A percentile compares a stretch with the other conserved stretches of the same genome.
These are phyloP conservation scores for Ophiostoma piceae DNA, from an alignment of 2,329 filamentous ascomycete genomes.

Conservation along the genomic window DNA sequence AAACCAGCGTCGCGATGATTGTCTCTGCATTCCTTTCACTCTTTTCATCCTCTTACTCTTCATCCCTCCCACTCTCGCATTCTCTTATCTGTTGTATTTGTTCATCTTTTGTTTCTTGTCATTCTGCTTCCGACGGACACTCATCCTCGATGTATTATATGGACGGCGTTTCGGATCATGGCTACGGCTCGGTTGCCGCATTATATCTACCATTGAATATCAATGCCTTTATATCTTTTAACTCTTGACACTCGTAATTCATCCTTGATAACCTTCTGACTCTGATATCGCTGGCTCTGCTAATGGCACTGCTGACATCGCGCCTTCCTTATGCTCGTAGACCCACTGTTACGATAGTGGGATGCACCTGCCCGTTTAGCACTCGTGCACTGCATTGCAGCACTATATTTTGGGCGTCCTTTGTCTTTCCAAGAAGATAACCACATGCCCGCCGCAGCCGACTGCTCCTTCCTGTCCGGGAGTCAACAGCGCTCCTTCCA, in stretches of 20 bases:
- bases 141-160: conserved; percentile 1
- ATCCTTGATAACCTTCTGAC: too few relatives aligned
- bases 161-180: conserved; percentile 10
- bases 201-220: neutral
- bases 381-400: neutral
- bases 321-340: neutral
- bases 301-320: too few relatives aligned
- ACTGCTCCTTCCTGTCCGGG: conserved; percentile 5
- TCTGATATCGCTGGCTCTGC: neutral
- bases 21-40: neutral
- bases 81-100: neutral
- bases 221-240: neutral
- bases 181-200: neutral
- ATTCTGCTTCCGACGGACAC: neutral
- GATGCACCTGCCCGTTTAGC: conserved; percentile 2
- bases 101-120: neutral
- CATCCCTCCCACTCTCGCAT: neutral
- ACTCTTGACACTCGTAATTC: neutral
- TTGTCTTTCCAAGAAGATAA: neutral
- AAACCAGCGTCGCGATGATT: neutral
- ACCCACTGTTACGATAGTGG: neutral
- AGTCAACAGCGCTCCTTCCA: neutral
- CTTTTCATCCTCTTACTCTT: neutral
- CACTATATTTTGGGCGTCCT: neutral
- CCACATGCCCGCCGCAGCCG: neutral